phyloP scores from a whole-genome alignment of 352 stramenopile species.

The Globisporangium alternatum region DNA sequence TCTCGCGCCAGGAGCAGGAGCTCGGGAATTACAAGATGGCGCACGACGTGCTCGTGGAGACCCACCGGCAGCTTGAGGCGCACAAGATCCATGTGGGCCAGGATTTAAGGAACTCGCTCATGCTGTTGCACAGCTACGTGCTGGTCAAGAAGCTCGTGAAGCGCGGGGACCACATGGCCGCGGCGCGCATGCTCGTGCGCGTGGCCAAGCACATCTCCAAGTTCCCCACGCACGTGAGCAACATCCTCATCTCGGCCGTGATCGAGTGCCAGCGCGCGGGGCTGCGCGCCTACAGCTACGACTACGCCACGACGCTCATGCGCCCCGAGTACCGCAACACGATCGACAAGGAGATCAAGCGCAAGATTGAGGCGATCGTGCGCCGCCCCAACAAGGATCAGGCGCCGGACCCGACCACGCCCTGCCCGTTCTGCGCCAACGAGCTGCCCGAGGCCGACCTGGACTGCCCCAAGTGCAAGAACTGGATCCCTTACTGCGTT shows the following conservation, averaged over 20 bases:
- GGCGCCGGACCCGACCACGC: slow-evolving; percentile 52
- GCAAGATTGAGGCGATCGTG: slow-evolving; percentile 95
- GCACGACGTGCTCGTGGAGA: slow-evolving; percentile 91
- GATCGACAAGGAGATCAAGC: slow-evolving; percentile 89
- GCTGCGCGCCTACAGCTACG: slow-evolving; percentile 88
- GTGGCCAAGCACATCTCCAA: slow-evolving; percentile 91
- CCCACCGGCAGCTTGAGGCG: slow-evolving; percentile 80
- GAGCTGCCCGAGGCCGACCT: slow-evolving; percentile 85
- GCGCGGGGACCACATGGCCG: slow-evolving; percentile 78
- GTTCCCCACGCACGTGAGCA: slow-evolving; percentile 89
- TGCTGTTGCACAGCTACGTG: slow-evolving; percentile 93
- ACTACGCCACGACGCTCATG: slow-evolving; percentile 92
- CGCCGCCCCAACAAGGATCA: slow-evolving; percentile 90
- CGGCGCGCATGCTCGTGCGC: slow-evolving; percentile 87
- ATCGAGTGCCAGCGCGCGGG: slow-evolving; percentile 93
- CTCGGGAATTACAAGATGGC: slow-evolving; percentile 92
- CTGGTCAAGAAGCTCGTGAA: slow-evolving; percentile 93
- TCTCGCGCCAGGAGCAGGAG: slow-evolving; percentile 91
- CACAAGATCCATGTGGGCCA: slow-evolving; percentile 88
- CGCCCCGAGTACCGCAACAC: slow-evolving; percentile 83
- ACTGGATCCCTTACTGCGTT: slow-evolving; percentile 92
- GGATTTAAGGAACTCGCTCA: slow-evolving; percentile 80
- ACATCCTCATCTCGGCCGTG: slow-evolving; percentile 92
- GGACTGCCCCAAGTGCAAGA: slow-evolving; percentile 90
- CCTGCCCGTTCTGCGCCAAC: slow-evolving; percentile 82